Evolutionary conservation across 345 rosid genomes (phyloP), one percentile per base, ranked within the genome.

Genomic region (Hirschfeldia incana): DNA sequence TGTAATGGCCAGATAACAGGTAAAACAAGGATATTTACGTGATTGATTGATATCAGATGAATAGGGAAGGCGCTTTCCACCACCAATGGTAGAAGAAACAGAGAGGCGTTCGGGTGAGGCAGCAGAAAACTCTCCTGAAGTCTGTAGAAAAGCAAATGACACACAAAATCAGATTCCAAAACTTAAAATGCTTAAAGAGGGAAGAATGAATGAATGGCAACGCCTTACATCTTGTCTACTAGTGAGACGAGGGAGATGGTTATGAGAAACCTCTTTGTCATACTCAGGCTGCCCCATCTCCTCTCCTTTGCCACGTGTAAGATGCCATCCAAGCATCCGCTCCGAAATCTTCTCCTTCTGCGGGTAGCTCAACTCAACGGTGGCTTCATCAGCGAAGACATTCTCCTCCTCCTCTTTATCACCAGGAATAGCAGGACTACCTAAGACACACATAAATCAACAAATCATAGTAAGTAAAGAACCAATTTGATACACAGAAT

Each of bases 81-180:
- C 88, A 84, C 74, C 86, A 42, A 85, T 87, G 82, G 96, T 86
- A 78, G 97, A 93, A 36, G 99, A 90, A 83, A 95, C 86, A 37
- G 98, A 95, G 69, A 91, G 75, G 63, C 82, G 94, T 65, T 89
- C 98, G 78, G 97, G 99, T 65, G 99, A 95, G 63, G 97, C 93
- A 85, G 99, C 91, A 83, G 97, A 93, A 15, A 95, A 85, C 86
- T 95, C 99, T 72, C 98, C 98, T 33, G 98, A 95, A 69, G 91
- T 91, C 99, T 93, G 81, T 32, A 67, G 30, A 17, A n/a, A 16
- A 53, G 55, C 17, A 5, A 53, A n/a, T 2, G 6, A 61, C 44
- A 61, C 3, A 58, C 33, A 62, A 17, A 69, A 69, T 74, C 75
- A 80, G 67, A 63, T 68, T 62, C 70, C 70, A 73, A 61, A 30